Evolutionary conservation across 768 basidiomycete genomes (phyloP).

Genomic region (Krasilnikovozyma curviuscula): DNA sequence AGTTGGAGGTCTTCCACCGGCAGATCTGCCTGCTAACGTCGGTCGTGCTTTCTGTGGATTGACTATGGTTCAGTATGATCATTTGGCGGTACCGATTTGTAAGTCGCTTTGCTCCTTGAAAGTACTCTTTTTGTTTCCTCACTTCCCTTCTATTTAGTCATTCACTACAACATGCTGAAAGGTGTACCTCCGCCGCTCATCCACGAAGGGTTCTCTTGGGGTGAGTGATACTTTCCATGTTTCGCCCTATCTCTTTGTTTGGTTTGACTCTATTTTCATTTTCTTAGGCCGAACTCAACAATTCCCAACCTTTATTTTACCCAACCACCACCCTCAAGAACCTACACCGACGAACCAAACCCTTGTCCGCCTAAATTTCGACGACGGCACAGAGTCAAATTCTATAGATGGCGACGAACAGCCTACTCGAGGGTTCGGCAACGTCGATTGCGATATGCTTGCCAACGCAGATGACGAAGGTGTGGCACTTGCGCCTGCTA

Average conservation of each 20-base stretch:
- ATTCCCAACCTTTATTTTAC: not conserved
- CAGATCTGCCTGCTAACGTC: constrained; percentile 16
- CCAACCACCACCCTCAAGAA: not conserved
- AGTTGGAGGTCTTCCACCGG: constrained; percentile 27
- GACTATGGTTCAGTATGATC: constrained; percentile 27
- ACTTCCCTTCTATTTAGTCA: constrained; percentile 15
- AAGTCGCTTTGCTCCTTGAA: constrained; percentile 3
- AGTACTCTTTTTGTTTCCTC: constrained; percentile 4
- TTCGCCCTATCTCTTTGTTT: no score
- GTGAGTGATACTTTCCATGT: no score
- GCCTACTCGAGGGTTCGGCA: constrained; percentile 3
- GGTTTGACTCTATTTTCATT: no score
- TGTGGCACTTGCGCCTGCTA: constrained; percentile 15
- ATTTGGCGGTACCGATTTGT: constrained; percentile 18
- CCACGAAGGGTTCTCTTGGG: no score
- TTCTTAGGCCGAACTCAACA: constrained; percentile 17
- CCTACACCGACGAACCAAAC: constrained; percentile 10
- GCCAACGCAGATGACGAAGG: constrained; percentile 23
- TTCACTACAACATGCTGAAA: constrained; percentile 31
- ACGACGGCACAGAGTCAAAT: not conserved
- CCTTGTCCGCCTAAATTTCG: not conserved
- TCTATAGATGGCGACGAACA: not conserved
- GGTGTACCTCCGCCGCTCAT: constrained; percentile 18
- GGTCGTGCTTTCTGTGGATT: not conserved
- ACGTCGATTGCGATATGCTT: constrained; percentile 7